These are phyloP conservation scores for Hypoxylon rickii DNA, from an alignment of 495 filamentous ascomycete genomes.

Conservation along the genomic window DNA sequence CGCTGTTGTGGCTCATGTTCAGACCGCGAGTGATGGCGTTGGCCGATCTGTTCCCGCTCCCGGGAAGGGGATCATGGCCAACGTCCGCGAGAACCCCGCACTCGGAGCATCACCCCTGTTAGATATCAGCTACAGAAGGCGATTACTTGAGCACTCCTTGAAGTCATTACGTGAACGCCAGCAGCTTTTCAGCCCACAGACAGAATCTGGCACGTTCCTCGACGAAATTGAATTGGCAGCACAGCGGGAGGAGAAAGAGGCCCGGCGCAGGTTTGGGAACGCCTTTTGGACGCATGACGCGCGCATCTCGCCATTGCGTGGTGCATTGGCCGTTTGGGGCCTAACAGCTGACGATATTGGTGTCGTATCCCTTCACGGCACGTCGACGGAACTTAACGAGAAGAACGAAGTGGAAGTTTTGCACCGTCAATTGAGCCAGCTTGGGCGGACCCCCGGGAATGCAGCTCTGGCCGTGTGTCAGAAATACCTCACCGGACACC, in stretches of 20 bases:
- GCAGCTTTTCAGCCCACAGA: conserved; percentile 77
- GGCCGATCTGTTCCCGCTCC: conserved; percentile 97
- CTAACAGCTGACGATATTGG: conserved; percentile 93
- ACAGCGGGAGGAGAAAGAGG: conserved; percentile 83
- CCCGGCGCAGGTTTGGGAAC: conserved; percentile 86
- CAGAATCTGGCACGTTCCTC: conserved; percentile 80
- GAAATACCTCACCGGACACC: conserved; percentile 97
- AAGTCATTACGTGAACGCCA: conserved; percentile 92
- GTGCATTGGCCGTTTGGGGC: conserved; percentile 93
- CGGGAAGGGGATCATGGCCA: conserved; percentile 93
- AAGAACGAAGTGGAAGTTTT: conserved; percentile 98
- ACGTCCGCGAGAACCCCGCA: conserved; percentile 81
- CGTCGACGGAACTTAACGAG: conserved; percentile 96
- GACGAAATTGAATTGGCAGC: conserved; percentile 83
- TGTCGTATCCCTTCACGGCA: conserved; percentile 96
- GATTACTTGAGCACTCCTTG: conserved; percentile 85
- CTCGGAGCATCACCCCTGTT: conserved; percentile 90
- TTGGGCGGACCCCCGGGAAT: conserved; percentile 92
- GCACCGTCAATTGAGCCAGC: conserved; percentile 89
- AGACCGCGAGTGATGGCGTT: conserved; percentile 96
- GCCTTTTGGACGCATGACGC: conserved; percentile 94
- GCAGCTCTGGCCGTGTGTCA: conserved; percentile 95
- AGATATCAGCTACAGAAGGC: conserved; percentile 91
- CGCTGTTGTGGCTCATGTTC: conserved; percentile 88
- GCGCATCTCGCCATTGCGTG: conserved; percentile 89